Conservation (phyloP, 2,329 filamentous ascomycete genomes). For the Escovopsis sp. region DNA sequence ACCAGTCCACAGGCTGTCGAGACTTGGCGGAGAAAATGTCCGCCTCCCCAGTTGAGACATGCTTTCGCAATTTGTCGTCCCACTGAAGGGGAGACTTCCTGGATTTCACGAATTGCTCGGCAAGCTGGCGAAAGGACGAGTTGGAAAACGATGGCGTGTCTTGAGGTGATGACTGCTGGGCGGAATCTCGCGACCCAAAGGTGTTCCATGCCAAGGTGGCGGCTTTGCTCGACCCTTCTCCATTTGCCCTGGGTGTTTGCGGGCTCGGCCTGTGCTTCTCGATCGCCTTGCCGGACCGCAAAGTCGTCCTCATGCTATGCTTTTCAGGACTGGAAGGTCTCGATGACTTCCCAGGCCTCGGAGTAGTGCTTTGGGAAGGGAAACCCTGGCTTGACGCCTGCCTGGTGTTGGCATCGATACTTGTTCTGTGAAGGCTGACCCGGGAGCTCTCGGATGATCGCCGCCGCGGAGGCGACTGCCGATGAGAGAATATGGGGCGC, state of each 20-base stretch:
- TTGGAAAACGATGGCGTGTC: slow-evolving; percentile 11
- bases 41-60: slow-evolving; percentile 27
- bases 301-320: slow-evolving; percentile 46
- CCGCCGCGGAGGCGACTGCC: slow-evolving; percentile 41
- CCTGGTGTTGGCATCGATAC: slow-evolving; percentile 7
- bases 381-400: slow-evolving; percentile 13
- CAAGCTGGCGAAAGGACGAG: slow-evolving; percentile 11
- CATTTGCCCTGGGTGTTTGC: slow-evolving; percentile 25
- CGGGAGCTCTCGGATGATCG: slow-evolving; percentile 35
- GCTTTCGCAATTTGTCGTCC: slow-evolving; percentile 40
- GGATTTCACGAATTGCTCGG: slow-evolving; percentile 19
- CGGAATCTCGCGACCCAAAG: slow-evolving; percentile 25
- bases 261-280: slow-evolving; percentile 29
- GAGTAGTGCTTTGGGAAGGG: slow-evolving; percentile 18
- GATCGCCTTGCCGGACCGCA: slow-evolving; percentile 33
- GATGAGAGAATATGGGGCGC: slow-evolving; percentile 44
- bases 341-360: slow-evolving; percentile 22
- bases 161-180: slow-evolving; percentile 12
- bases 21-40: slow-evolving; percentile 14
- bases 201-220: slow-evolving; percentile 48
- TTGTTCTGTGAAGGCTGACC: slow-evolving; percentile 17
- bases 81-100: slow-evolving; percentile 27
- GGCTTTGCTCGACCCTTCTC: slow-evolving; percentile 46
- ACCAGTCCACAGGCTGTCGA: slow-evolving; percentile 27
- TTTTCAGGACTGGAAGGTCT: slow-evolving; percentile 45